Percentiles rank a stretch among this genome's conserved stretches.
Evolutionary conservation across 805 yeast genomes (phyloP).

Genomic region (Cyberlindnera euphorbiiphila): DNA sequence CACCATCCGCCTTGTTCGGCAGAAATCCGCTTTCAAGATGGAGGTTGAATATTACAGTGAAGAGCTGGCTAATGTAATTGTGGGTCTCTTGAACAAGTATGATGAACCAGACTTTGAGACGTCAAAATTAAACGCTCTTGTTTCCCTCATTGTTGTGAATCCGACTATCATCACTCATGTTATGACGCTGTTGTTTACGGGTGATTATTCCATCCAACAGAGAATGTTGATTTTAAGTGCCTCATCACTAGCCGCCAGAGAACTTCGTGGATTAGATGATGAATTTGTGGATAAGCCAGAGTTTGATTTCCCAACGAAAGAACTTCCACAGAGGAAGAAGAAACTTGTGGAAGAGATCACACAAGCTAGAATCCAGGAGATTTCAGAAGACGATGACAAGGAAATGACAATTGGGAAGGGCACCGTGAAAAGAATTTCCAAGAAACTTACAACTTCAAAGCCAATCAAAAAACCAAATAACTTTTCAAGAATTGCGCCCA

Average conservation of each 20-base stretch:
- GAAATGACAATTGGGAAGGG: conserved; percentile 13
- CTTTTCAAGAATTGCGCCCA: conserved; percentile 35
- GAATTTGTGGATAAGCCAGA: conserved; percentile 38
- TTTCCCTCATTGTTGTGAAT: conserved; percentile 56
- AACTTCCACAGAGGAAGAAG: conserved; percentile 25
- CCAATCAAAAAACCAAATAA: conserved; percentile 24
- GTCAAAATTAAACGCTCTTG: conserved; percentile 58
- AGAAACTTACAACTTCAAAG: conserved; percentile 27
- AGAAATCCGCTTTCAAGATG: conserved; percentile 53
- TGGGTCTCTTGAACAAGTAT: conserved; percentile 53
- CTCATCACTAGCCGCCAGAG: conserved; percentile 68
- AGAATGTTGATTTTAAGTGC: conserved; percentile 66
- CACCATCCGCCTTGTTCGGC: conserved; percentile 53
- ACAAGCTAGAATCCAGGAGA: conserved; percentile 17
- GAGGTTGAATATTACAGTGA: conserved; percentile 60
- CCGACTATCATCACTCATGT: conserved; percentile 40
- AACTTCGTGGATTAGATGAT: conserved; percentile 61
- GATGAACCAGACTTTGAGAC: conserved; percentile 59
- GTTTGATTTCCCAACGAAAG: conserved; percentile 32
- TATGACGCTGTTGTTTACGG: conserved; percentile 48
- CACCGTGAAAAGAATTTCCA: conserved; percentile 32
- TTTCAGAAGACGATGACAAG: conserved; percentile 9
- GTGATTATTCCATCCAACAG: conserved; percentile 81
- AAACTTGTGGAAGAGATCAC: conserved; percentile 14
- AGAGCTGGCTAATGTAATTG: conserved; percentile 46